These are phyloP conservation scores for Polysphondylium violaceum DNA, from an alignment of 78 protist genomes.

Conservation along the genomic window DNA sequence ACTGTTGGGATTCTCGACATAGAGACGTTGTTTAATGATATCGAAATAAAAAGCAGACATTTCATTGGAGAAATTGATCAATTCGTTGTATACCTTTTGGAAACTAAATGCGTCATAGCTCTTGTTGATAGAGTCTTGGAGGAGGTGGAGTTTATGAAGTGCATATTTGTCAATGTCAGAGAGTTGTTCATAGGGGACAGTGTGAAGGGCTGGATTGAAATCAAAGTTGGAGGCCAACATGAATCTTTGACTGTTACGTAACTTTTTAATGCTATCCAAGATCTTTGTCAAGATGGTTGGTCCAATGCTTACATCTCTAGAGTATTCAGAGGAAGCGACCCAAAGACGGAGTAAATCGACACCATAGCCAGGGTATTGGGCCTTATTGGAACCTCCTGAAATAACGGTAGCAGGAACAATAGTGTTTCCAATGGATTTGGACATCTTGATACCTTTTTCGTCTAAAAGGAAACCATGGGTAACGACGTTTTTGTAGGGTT, in stretches of 20 bases:
- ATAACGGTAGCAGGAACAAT: conserved; percentile 85
- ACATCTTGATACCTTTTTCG: conserved; percentile 90
- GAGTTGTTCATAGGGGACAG: not conserved
- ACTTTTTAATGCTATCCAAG: conserved; percentile 27
- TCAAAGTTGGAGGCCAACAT: conserved; percentile 49
- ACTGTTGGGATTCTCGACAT: conserved; percentile 75
- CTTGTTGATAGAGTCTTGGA: conserved; percentile 2
- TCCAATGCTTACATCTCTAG: conserved; percentile 87
- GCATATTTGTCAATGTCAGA: conserved; percentile 61
- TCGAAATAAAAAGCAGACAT: conserved; percentile 93
- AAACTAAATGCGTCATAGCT: conserved; percentile 75
- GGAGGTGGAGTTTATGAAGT: not conserved
- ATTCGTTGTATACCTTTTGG: conserved; percentile 16
- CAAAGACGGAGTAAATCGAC: conserved; percentile 94
- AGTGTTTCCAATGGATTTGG: conserved; percentile 95
- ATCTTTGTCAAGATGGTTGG: conserved; percentile 36
- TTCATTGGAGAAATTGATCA: conserved; percentile 62
- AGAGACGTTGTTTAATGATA: conserved; percentile 86
- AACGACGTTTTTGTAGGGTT: conserved; percentile 88
- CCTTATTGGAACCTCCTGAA: conserved; percentile 80
- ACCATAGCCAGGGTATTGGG: conserved; percentile 86
- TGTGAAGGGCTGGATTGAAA: conserved; percentile 19
- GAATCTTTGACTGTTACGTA: conserved; percentile 16
- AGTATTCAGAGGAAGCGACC: conserved; percentile 89
- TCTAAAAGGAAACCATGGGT: conserved; percentile 94